Base-by-base conservation (phyloP, 495 filamentous ascomycete genomes). In the Staphylotrichum longicolle region DNA sequence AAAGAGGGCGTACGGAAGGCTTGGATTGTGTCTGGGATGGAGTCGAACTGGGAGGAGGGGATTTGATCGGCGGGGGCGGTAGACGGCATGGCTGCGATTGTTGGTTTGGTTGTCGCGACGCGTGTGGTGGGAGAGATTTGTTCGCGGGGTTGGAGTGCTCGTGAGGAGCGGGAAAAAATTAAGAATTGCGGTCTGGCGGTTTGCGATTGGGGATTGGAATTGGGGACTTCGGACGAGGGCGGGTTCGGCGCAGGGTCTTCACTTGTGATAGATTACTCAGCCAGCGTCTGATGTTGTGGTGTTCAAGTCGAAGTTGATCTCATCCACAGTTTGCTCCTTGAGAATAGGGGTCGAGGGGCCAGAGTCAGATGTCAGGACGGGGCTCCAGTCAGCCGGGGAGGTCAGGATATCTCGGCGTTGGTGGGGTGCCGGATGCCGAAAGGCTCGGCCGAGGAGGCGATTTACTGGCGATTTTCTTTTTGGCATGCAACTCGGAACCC, bases 11-110 rank as follows among this genome's bases (percentile, higher is more conserved):
- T 80, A 96, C 91, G 84, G 74, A 96, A 96, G 42, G 93, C 91
- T 62, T 80, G 78, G 65, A 96, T 85, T 41, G 88, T 83, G 61
- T 96, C 91, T 59, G 90, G 86, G 76, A 98, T 96, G 54, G 84
- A 83, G 75, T 96, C 88, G 74, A 98, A 96, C 49, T 80, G 71
- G 45, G 78, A 75, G 51, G 75, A 56, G 15, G 72, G 70, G 45
- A 80, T 78, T 56, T 69, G 54, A 32, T 60, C 62, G 2, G 75
- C 58, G n/a, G 34, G 1, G 50, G 49, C 30, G 42, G 52, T 55
- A 52, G 75, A 70, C 42, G 78, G 74, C 79, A 81, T 81, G 39
- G 48, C 65, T 65, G 63, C 53, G 41, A 37, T 51, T 5, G 56
- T 12, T 11, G 12, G 35, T 37, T 32, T 58, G 35, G 4, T 57